Conservation (phyloP, 2,329 filamentous ascomycete species). For the Arthrobotrys conoides region DNA sequence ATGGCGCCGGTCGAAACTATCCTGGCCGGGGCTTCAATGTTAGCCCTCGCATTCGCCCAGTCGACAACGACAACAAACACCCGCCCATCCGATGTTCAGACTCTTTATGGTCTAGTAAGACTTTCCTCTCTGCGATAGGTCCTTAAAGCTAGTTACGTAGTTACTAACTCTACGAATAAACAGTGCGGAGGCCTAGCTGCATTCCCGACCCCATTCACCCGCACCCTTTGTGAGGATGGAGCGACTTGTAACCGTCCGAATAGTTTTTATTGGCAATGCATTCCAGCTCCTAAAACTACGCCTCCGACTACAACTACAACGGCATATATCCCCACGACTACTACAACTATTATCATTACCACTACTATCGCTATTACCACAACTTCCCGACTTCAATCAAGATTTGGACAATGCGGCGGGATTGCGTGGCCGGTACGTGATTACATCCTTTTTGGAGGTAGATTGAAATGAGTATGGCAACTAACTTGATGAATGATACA, state of each 20-base stretch:
- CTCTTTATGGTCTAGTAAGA: constrained; percentile 12
- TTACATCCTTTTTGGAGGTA: background rate
- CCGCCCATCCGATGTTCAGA: constrained; percentile 13
- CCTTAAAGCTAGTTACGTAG: background rate
- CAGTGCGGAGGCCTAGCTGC: constrained; percentile 28
- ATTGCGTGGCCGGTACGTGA: constrained; percentile 1
- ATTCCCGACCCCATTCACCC: constrained; percentile 26
- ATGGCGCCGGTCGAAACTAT: background rate
- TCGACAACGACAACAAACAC: background rate
- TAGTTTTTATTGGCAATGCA: constrained; percentile 29
- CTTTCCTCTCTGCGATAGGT: background rate
- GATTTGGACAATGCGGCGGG: constrained; percentile 7
- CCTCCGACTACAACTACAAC: background rate
- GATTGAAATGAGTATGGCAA: background rate
- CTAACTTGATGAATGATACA: background rate
- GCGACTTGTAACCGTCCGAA: constrained; percentile 20
- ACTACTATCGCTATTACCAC: background rate
- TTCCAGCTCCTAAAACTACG: background rate
- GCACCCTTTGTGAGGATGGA: background rate
- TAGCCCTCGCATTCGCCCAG: background rate
- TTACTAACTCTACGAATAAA: background rate
- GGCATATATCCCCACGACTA: background rate
- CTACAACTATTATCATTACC: background rate
- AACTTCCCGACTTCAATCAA: background rate
- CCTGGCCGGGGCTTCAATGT: background rate